These are phyloP conservation scores for Trichosporon asahii DNA, from an alignment of 1,284 basidiomycete genomes.

Conservation along the genomic window DNA sequence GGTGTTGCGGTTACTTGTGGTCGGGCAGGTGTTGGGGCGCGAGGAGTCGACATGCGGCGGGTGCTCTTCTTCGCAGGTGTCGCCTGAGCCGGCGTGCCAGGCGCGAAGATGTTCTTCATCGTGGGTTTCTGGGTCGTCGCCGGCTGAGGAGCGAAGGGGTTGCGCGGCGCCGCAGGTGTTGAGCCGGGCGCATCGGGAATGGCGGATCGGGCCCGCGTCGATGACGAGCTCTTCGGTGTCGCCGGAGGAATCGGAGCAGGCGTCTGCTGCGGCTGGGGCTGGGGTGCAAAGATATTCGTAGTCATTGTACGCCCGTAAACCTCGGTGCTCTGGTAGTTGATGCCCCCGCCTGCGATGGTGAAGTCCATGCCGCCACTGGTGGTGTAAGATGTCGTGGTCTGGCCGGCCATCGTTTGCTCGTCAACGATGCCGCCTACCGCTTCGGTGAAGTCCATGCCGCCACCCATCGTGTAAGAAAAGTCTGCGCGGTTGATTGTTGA, in stretches of 20 bases:
- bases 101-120: conserved; percentile 15
- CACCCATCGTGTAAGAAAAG: not conserved
- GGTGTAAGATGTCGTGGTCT: not conserved
- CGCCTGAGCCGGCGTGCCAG: not conserved
- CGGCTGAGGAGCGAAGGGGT: conserved; percentile 16
- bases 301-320: conserved; percentile 8
- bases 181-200: not conserved
- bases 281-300: conserved; percentile 20
- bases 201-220: not conserved
- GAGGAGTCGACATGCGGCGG: conserved; percentile 12
- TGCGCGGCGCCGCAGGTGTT: not conserved
- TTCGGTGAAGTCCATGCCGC: conserved; percentile 43
- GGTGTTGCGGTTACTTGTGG: not conserved
- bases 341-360: conserved; percentile 13
- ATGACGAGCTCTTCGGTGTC: conserved; percentile 6
- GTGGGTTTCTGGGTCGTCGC: not conserved
- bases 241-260: not conserved
- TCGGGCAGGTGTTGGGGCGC: not conserved
- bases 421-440: conserved; percentile 41
- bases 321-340: conserved; percentile 13
- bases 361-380: conserved; percentile 15
- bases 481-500: not conserved
- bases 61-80: not conserved
- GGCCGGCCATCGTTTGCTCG: not conserved
- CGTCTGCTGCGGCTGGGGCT: not conserved